Evolutionary conservation across 371 early-diverging fungal species (phyloP), one percentile per base, ranked within the genome.

Genomic region (Circinella minor): DNA sequence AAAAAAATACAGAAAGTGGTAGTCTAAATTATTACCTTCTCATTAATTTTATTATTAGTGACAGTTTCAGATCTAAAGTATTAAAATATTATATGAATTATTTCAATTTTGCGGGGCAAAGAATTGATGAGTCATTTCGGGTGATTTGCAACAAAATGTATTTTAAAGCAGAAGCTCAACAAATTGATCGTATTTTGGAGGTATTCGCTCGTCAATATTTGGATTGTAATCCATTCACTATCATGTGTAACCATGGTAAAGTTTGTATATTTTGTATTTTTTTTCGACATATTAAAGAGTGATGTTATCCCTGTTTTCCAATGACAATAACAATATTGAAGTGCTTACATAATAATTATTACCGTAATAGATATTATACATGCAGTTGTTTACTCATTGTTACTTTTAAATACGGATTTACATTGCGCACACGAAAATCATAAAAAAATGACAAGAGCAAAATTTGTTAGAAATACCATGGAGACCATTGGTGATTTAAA

Each of bases 321-420:
- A 3, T n/a, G 5, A 10, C 5, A 27, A 36, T 3, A 55, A 43
- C 37, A 14, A 47, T 46, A 11, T 69, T 17, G 11, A 67, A 54
- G 27, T 27, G 27, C 7, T 15, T 14, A 54, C 8, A 10, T 8
- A 3, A 46, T 20, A 36, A 20, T 47, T 27, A 1, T 1, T 38
- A 20, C 14, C 18, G 1, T 20, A 3, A n/a, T 47, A 75, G 92
- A 91, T 68, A 89, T 91, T 37, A 93, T 95, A 0, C 92, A 98
- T 74, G 93, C 93, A 27, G 86, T 95, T 39, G 84, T 91, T 0
- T 96, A 94, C 71, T 95, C 96, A 9, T 61, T 96, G 4, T 78
- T 98, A 55, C 77, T 98, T 46, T 86, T 98, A 8, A 97, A 97
- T 78, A 98, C 98, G 1, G 98, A 98, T 77, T 81, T 97, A 38